These are phyloP conservation scores for Lophiostoma macrostomum DNA, from an alignment of 495 filamentous ascomycete genomes.

Conservation along the genomic window DNA sequence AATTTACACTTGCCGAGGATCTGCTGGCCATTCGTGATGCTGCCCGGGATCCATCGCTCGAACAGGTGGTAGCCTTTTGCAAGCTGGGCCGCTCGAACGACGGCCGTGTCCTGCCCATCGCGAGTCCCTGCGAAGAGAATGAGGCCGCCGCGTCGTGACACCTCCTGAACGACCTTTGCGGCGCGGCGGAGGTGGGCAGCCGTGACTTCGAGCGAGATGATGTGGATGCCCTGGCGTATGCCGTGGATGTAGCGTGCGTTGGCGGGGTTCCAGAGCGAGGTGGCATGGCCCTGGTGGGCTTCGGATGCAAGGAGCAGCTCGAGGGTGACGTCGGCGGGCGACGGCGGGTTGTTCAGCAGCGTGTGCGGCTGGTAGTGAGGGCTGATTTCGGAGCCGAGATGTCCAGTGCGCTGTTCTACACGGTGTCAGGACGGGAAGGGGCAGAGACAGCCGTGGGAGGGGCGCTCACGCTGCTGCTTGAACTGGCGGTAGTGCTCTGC, in stretches of 20 bases:
- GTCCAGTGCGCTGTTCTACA: conserved; percentile 40
- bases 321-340: conserved; percentile 75
- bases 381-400: conserved; percentile 54
- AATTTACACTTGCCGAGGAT: conserved; percentile 66
- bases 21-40: conserved; percentile 88
- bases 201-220: conserved; percentile 84
- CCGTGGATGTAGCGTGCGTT: conserved; percentile 96
- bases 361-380: conserved; percentile 65
- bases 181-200: conserved; percentile 86
- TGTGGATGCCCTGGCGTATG: conserved; percentile 84
- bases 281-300: conserved; percentile 87
- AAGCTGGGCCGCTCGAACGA: conserved; percentile 76
- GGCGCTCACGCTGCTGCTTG: conserved; percentile 29
- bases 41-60: conserved; percentile 87
- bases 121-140: conserved; percentile 91
- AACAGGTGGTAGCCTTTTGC: conserved; percentile 84
- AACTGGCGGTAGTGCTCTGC: conserved; percentile 30
- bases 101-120: conserved; percentile 67
- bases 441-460: neutral
- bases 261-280: conserved; percentile 89
- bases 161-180: conserved; percentile 81
- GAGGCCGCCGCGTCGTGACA: conserved; percentile 75
- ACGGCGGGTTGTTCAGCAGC: conserved; percentile 67
- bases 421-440: conserved; percentile 26
- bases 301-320: conserved; percentile 89